Base-by-base conservation (phyloP, 331 rosid genomes). In the Malus hybrid region DNA sequence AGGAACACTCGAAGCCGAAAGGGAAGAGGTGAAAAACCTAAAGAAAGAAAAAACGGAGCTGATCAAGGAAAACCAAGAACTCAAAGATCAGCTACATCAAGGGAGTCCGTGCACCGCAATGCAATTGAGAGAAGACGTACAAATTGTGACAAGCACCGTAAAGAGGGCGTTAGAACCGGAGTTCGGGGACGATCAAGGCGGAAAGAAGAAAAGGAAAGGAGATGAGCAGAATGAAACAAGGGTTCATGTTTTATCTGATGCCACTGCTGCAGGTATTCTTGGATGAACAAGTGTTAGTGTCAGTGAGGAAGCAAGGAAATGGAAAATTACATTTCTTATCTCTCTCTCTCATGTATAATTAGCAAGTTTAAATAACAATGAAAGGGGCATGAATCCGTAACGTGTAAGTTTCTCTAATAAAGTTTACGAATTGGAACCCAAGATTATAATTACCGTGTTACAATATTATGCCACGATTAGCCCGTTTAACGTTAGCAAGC, bases 1-100 rank as follows among this genome's bases (percentile, higher is more conserved):
- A 66, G 52, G 11, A 42, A 67, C 12, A 3, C 55, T 67, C 0
- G 55, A 67, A 36, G 71, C 71, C 19, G 71, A 67, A 39, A 67
- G 55, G 71, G 28, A 67, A 67, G 55, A 7, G 18, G 29, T 34
- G 71, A 67, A 46, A 39, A 67, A 67, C 54, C 32, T 39, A 12
- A 28, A n/a, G 54, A 67, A 66, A 6, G 71, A 67, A 16, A 67
- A 67, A 13, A 16, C 11, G 13, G 71, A 20, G 71, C 7, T 67
- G 19, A 42, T 67, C 7, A 42, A 22, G 24, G 71, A 67, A n/a
- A 67, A 67, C 8, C n/a, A 8, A 13, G 33, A 67, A 67, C 56
- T 67, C 56, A 67, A 67, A 67, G 33, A 42, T 67, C 33, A 67
- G 71, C 55, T 67, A 52, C 24, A 67, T 67, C 56, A 67, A 67